A percentile compares a stretch with the other conserved stretches of the same genome.
These are phyloP conservation scores for Backusella mclennaniae DNA, from an alignment of 192 early-diverging fungal genomes.

Conservation along the genomic window DNA sequence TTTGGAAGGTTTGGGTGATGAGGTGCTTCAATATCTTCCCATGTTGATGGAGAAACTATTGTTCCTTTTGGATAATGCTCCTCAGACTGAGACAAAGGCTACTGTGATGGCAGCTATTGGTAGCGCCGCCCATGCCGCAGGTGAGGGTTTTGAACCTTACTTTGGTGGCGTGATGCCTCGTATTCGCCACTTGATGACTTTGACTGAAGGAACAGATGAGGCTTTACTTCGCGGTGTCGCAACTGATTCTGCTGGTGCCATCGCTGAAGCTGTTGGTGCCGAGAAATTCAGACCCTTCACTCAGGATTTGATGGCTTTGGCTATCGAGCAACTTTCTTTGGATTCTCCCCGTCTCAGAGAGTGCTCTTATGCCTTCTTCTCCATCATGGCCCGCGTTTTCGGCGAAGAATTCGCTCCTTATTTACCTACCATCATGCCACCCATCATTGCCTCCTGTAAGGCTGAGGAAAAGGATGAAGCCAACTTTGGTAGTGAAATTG, in stretches of 20 bases:
- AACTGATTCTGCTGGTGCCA: conserved; percentile 78
- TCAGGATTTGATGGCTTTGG: conserved; percentile 72
- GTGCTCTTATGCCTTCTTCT: conserved; percentile 86
- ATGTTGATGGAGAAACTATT: conserved; percentile 81
- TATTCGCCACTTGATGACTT: conserved; percentile 68
- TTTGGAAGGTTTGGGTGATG: conserved; percentile 78
- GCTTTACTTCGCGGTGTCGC: conserved; percentile 81
- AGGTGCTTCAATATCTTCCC: conserved; percentile 79
- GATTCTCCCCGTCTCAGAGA: conserved; percentile 76
- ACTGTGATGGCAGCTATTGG: conserved; percentile 85
- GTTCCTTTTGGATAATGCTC: conserved; percentile 65
- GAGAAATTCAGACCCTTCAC: conserved; percentile 78
- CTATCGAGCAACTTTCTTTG: conserved; percentile 73
- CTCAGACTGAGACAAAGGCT: conserved; percentile 67
- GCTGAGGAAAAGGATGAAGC: conserved; percentile 64
- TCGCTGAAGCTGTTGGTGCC: conserved; percentile 86
- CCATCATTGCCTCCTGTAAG: conserved; percentile 75
- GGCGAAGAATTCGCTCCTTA: conserved; percentile 81
- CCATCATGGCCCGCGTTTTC: conserved; percentile 78
- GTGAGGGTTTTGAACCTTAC: conserved; percentile 71
- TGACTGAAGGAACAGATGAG: conserved; percentile 68
- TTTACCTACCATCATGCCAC: conserved; percentile 74
- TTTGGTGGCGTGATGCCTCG: conserved; percentile 71
- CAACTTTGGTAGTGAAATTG: conserved; percentile 35
- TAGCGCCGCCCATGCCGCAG: conserved; percentile 86